Evolutionary conservation across 2,329 filamentous ascomycete genomes (phyloP), one percentile per base, ranked within the genome.

Genomic region (Trichoderma sp.): DNA sequence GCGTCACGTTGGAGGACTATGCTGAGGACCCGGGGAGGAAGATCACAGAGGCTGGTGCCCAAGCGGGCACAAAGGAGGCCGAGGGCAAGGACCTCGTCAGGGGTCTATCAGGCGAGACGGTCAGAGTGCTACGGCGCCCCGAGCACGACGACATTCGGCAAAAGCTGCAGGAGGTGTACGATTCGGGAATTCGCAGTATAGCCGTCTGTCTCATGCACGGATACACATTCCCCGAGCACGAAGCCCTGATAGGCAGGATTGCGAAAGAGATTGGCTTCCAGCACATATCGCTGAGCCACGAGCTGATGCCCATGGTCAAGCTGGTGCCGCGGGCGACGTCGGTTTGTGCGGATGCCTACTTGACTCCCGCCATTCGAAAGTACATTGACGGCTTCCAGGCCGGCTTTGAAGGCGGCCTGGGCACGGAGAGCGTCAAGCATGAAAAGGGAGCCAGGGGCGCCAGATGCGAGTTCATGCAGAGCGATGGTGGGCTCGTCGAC

Each of bases 391-490:
- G 92, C 0, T 96, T 97, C 75, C 88, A 92, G 74, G 86, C 86
- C 32, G 93, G 93, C 0, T 97, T 97, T 73, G 86, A 89, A 69
- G 93, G 94, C 11, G 92, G 92, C 0, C 82, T 97, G 0, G 93
- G 93, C 2, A 90, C 88, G 0, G 87, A 90, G 73, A 93, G 89
- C 70, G 90, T 96, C 5, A 89, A 90, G 77, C 82, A 87, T 18
- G 86, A 90, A 70, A 79, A 82, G 32, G 91, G 90, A 0, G 79
- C 83, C 5, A 91, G 86, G 74, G 91, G 91, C 4, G 92, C 93
- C 4, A 85, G 94, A 71, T 97, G 94, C 80, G 94, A 97, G 77
- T 97, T 97, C 73, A 97, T 97, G 94, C 93, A 97, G 78, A 94
- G 91, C 11, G 92, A 96, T 72, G 93, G 92, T 26, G 88, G 89